Evolutionary conservation across 345 rosid genomes (phyloP).

Genomic region (Erucastrum elatum): DNA sequence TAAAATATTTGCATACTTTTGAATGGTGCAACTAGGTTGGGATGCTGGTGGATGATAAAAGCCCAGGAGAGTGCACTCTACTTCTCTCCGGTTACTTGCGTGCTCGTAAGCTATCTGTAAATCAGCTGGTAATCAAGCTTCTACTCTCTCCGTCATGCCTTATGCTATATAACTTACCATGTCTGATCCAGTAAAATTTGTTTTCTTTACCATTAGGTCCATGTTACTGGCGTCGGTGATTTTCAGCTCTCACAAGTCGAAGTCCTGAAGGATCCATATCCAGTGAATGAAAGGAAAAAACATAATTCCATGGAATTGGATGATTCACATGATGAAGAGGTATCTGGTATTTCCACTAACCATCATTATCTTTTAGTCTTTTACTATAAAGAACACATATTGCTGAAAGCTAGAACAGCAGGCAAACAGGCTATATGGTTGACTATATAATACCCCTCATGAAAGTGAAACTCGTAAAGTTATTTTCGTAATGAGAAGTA

Average conservation of each 20-base stretch:
- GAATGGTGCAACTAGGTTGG: constrained; percentile 51
- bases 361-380: not conserved
- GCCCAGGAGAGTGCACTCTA: constrained; percentile 61
- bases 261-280: constrained; percentile 73
- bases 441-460: not conserved
- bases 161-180: not conserved
- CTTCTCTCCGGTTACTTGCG: constrained; percentile 75
- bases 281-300: constrained; percentile 64
- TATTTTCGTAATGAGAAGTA: no score
- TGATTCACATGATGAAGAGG: constrained; percentile 58
- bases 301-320: constrained; percentile 73
- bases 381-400: not conserved
- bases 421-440: not conserved
- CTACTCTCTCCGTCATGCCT: constrained; percentile 15
- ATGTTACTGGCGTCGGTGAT: constrained; percentile 87
- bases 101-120: constrained; percentile 70
- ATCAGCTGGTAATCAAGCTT: constrained; percentile 72
- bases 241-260: constrained; percentile 83
- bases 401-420: constrained; percentile 3
- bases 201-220: constrained; percentile 54
- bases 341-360: constrained; percentile 27
- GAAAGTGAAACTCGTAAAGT: no score
- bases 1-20: not conserved
- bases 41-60: constrained; percentile 48
- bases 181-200: not conserved